Conservation (phyloP, 2,329 filamentous ascomycete genomes). For the Verticillium isaacii region DNA sequence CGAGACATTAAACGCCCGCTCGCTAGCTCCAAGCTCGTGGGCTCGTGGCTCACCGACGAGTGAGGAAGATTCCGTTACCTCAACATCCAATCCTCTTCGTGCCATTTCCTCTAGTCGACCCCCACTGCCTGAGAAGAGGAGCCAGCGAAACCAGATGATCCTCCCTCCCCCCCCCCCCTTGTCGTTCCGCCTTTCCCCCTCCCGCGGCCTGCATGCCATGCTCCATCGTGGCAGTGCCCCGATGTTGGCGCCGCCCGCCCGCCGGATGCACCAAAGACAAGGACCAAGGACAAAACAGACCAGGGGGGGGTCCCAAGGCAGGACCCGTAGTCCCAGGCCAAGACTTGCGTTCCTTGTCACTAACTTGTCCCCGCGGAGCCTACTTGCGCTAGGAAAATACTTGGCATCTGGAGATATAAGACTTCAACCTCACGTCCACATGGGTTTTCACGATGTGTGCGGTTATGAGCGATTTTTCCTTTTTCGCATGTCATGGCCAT, state of each 20-base stretch:
- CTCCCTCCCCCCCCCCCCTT: too few relatives aligned
- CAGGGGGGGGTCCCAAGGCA: neutral
- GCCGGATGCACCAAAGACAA: neutral
- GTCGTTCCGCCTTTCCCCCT: neutral
- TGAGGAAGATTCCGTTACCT: neutral
- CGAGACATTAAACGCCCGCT: neutral
- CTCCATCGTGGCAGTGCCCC: constrained; percentile 2
- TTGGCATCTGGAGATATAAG: constrained; percentile 11
- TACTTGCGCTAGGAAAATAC: constrained; percentile 10
- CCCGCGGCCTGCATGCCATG: neutral
- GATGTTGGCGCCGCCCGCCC: neutral
- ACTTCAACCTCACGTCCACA: constrained; percentile 10
- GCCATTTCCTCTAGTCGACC: neutral
- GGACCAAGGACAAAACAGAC: neutral
- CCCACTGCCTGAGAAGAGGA: neutral
- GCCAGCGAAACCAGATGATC: too few relatives aligned
- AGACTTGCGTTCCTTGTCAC: constrained; percentile 13
- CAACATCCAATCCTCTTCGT: neutral
- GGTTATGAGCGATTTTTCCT: constrained; percentile 13
- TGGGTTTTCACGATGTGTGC: neutral
- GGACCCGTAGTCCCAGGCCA: constrained; percentile 4
- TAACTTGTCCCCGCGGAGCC: constrained; percentile 10
- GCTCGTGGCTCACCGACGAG: neutral
- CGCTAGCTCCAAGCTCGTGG: neutral
- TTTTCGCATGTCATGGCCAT: neutral